These are phyloP conservation scores for Hydnomerulius pinastri DNA, from an alignment of 768 basidiomycete genomes.

Conservation along the genomic window DNA sequence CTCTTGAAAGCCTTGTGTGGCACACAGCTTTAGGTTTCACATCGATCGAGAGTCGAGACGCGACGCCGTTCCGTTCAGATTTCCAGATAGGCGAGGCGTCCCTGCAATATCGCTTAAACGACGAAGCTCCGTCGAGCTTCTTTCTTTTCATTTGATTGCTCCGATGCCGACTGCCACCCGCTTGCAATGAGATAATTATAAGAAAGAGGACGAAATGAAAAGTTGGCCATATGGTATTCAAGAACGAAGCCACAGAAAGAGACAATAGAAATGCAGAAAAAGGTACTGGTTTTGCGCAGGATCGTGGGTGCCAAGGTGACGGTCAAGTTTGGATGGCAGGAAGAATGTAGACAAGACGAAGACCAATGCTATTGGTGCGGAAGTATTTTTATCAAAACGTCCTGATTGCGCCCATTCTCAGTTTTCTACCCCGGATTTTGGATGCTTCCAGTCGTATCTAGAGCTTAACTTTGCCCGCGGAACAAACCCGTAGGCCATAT, in stretches of 20 bases:
- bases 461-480: conserved; percentile 8
- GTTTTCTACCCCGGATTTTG: conserved; percentile 3
- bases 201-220: conserved; percentile 1
- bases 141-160: conserved; percentile 13
- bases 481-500: conserved; percentile 6
- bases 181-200: background rate
- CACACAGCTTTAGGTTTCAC: conserved; percentile 16
- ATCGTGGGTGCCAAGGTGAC: background rate
- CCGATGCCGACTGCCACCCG: background rate
- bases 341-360: conserved; percentile 2
- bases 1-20: conserved; percentile 1
- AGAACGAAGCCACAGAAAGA: conserved; percentile 22
- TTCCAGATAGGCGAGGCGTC: conserved; percentile 27
- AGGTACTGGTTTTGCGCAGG: conserved; percentile 20
- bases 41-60: conserved; percentile 16
- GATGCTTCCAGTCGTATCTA: conserved; percentile 22
- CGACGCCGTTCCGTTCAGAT: conserved; percentile 13
- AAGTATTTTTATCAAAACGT: conserved; percentile 11
- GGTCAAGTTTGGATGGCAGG: conserved; percentile 7
- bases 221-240: background rate
- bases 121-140: conserved; percentile 23
- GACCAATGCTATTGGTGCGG: background rate
- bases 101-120: conserved; percentile 28
- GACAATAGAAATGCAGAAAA: conserved; percentile 13
- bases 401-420: background rate